A percentile compares a stretch with the other conserved stretches of the same genome.
Conservation (phyloP, 106 monocot genomes). For the Dendrobium officinale region DNA sequence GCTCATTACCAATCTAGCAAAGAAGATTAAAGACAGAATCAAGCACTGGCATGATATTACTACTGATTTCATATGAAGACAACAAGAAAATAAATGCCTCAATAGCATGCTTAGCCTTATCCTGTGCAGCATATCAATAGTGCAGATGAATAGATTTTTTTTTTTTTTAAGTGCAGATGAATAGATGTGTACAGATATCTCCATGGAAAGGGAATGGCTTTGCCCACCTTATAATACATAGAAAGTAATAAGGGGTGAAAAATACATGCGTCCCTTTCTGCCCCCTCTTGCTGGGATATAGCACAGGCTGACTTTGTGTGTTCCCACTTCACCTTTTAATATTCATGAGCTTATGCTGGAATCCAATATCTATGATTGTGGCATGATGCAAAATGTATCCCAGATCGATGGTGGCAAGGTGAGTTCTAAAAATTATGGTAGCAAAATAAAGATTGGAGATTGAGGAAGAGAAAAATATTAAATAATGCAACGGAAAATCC, state of each 20-base stretch:
- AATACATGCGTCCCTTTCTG: not conserved
- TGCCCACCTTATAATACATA: not conserved
- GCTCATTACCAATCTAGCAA: conserved; percentile 78
- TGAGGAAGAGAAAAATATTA: not conserved
- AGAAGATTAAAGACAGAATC: conserved; percentile 8
- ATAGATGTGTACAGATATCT: not conserved
- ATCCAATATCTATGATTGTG: no score
- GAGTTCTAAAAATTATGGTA: not conserved
- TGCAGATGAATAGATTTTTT: not conserved
- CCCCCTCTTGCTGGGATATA: not conserved
- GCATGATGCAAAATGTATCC: no score
- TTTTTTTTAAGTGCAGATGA: not conserved
- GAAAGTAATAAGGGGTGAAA: not conserved
- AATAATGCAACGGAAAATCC: no score
- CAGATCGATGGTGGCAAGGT: not conserved
- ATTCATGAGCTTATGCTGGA: not conserved
- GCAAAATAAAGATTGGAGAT: not conserved
- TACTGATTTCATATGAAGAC: not conserved
- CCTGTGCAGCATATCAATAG: not conserved
- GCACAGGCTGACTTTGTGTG: not conserved
- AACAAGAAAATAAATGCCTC: not conserved
- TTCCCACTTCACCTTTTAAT: not conserved
- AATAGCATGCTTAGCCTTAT: not conserved
- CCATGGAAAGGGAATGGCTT: not conserved
- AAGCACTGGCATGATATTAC: not conserved